These are phyloP conservation scores for Teratosphaeria nubilosa DNA, from an alignment of 2,329 filamentous ascomycete genomes.

Conservation along the genomic window DNA sequence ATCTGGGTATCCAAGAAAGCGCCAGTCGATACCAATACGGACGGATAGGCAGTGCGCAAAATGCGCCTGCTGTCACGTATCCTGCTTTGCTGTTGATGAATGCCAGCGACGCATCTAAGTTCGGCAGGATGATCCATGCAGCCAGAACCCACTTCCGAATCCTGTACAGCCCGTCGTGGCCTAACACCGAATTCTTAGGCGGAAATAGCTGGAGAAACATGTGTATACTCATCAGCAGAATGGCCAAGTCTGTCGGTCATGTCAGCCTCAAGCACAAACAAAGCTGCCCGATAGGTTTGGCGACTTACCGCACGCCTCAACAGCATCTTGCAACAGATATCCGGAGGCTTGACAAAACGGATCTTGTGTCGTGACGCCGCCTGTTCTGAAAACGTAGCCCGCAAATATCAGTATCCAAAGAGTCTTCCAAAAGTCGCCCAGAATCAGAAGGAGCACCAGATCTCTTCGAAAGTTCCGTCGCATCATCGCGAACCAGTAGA, in stretches of 20 bases:
- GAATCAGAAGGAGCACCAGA: constrained; percentile 63
- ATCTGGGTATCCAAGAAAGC: constrained; percentile 64
- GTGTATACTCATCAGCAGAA: constrained; percentile 64
- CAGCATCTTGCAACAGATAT: constrained; percentile 18
- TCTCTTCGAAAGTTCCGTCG: constrained; percentile 63
- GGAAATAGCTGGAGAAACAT: constrained; percentile 62
- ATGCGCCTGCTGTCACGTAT: constrained; percentile 55
- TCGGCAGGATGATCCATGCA: constrained; percentile 48
- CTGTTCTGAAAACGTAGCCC: constrained; percentile 45
- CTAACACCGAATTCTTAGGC: constrained; percentile 31
- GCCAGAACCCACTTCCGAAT: constrained; percentile 52
- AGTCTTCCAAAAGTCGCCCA: constrained; percentile 61
- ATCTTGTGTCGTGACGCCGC: constrained; percentile 19
- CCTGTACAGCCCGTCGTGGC: constrained; percentile 57
- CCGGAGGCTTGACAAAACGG: constrained; percentile 21
- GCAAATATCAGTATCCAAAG: constrained; percentile 59
- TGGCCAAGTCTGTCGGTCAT: constrained; percentile 48
- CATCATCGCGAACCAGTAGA: constrained; percentile 68
- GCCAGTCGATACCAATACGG: constrained; percentile 60
- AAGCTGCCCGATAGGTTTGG: background rate
- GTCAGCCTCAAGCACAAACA: background rate
- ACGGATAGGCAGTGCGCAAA: constrained; percentile 58
- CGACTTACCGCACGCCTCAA: constrained; percentile 18
- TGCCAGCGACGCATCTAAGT: constrained; percentile 51
- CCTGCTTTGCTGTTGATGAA: constrained; percentile 43